Evolutionary conservation across 2,329 filamentous ascomycete species (phyloP).

Genomic region (Xenoacremonium recifei): DNA sequence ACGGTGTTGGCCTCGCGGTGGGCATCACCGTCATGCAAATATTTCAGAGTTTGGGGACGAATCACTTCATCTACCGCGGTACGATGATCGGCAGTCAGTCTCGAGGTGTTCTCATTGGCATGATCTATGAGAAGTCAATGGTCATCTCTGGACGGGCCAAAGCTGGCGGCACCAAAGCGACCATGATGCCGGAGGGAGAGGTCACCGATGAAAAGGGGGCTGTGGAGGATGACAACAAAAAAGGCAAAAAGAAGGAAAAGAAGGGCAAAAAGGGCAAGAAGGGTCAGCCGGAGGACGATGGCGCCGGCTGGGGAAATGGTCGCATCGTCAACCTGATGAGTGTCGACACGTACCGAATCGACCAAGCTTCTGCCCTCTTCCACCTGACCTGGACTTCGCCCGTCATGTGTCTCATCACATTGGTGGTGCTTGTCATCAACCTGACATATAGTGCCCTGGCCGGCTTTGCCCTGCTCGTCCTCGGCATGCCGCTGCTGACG

Average conservation of each 20-base stretch:
- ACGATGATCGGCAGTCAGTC: conserved; percentile 88
- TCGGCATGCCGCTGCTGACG: conserved; percentile 76
- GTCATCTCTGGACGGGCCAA: conserved; percentile 83
- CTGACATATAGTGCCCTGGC: conserved; percentile 86
- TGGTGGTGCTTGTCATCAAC: conserved; percentile 81
- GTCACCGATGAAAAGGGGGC: conserved; percentile 46
- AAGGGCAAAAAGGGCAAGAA: conserved; percentile 41
- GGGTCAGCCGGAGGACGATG: conserved; percentile 51
- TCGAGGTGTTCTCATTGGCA: conserved; percentile 76
- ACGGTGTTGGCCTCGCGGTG: conserved; percentile 78
- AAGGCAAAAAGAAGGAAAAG: conserved; percentile 38
- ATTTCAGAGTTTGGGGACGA: conserved; percentile 74
- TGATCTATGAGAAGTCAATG: conserved; percentile 93
- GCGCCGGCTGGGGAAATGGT: conserved; percentile 87
- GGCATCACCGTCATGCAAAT: conserved; percentile 86
- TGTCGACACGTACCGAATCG: conserved; percentile 89
- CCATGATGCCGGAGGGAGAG: conserved; percentile 32
- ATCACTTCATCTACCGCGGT: conserved; percentile 89
- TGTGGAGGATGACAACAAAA: conserved; percentile 32
- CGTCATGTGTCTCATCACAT: conserved; percentile 72
- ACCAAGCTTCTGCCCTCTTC: conserved; percentile 84
- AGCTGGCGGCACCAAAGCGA: conserved; percentile 63
- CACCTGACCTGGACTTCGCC: conserved; percentile 91
- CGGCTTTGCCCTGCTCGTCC: conserved; percentile 77
- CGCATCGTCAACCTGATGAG: conserved; percentile 93